Percentiles rank a stretch among this genome's conserved stretches.
Evolutionary conservation across 352 stramenopile species (phyloP).

Genomic region (Phytophthora sansomeana): DNA sequence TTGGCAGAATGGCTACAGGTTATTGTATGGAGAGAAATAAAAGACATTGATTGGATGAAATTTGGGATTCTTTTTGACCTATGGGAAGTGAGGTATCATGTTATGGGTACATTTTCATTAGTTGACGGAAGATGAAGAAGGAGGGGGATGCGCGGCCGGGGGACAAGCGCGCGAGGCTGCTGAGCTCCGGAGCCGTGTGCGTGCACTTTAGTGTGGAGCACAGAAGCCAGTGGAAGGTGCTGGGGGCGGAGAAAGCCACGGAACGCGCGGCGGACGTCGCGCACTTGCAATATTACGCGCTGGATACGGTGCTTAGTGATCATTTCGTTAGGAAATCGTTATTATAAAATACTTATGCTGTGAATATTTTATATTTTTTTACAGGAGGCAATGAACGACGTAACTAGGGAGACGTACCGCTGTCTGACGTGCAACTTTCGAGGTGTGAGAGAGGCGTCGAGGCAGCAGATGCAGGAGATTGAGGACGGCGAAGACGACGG

Average conservation of each 20-base stretch:
- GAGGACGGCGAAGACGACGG: slow-evolving; percentile 34
- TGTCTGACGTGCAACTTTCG: slow-evolving; percentile 66
- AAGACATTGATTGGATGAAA: background rate
- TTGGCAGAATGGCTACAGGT: background rate
- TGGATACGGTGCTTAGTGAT: slow-evolving; percentile 17
- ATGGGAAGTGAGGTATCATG: background rate
- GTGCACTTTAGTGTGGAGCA: slow-evolving; percentile 23
- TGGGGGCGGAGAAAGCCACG: background rate
- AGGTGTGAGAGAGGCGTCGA: slow-evolving; percentile 44
- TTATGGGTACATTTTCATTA: background rate
- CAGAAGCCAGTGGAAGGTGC: slow-evolving; percentile 10
- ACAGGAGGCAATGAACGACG: slow-evolving; percentile 13
- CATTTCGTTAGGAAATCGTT: too few relatives aligned
- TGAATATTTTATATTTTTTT: slow-evolving; percentile 11
- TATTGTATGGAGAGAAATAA: slow-evolving; percentile 5
- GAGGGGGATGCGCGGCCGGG: background rate
- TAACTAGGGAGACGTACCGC: slow-evolving; percentile 40
- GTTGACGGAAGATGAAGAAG: slow-evolving; percentile 6
- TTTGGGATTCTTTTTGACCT: background rate
- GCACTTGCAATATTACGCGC: slow-evolving; percentile 29
- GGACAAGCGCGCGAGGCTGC: slow-evolving; percentile 27
- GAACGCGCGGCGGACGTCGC: slow-evolving; percentile 4
- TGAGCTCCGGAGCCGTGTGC: slow-evolving; percentile 27
- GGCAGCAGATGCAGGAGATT: slow-evolving; percentile 27
- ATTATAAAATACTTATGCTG: background rate